Conservation (phyloP, 345 rosid species). For the Ricinus communis region DNA sequence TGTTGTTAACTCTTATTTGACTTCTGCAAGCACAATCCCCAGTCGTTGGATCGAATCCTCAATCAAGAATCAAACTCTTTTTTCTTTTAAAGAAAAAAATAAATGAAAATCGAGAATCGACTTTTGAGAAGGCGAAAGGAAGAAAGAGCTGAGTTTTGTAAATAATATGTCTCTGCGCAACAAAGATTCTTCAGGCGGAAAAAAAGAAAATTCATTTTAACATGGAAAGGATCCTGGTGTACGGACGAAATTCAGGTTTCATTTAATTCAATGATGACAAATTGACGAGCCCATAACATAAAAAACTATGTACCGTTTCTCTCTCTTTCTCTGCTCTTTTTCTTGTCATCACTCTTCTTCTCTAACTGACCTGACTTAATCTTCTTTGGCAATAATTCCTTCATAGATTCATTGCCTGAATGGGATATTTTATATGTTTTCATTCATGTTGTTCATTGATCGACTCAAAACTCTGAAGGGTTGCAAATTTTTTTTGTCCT, state of each 20-base stretch:
- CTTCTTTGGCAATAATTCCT: not conserved
- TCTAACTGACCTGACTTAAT: too few species aligned
- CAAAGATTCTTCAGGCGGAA: not conserved
- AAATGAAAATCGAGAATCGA: too few species aligned
- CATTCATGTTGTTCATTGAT: not conserved
- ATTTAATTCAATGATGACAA: not conserved
- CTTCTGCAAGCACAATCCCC: not conserved
- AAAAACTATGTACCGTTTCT: not conserved
- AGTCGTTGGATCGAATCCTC: conserved; percentile 11
- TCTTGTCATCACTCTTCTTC: not conserved
- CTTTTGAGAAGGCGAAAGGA: too few species aligned
- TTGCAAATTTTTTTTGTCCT: not conserved
- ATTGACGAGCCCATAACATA: not conserved
- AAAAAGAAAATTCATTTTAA: not conserved
- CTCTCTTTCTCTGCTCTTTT: not conserved
- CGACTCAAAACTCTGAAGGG: not conserved
- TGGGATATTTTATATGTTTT: not conserved
- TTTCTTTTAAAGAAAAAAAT: not conserved
- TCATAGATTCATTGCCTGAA: not conserved
- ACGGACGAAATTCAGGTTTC: conserved; percentile 17
- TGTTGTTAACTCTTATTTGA: not conserved
- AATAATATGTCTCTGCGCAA: not conserved
- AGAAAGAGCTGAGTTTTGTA: not conserved
- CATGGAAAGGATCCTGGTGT: conserved; percentile 17
- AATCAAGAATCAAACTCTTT: too few species aligned